Conservation (phyloP, 441 rosid species). For the Bruguiera hainesii region DNA sequence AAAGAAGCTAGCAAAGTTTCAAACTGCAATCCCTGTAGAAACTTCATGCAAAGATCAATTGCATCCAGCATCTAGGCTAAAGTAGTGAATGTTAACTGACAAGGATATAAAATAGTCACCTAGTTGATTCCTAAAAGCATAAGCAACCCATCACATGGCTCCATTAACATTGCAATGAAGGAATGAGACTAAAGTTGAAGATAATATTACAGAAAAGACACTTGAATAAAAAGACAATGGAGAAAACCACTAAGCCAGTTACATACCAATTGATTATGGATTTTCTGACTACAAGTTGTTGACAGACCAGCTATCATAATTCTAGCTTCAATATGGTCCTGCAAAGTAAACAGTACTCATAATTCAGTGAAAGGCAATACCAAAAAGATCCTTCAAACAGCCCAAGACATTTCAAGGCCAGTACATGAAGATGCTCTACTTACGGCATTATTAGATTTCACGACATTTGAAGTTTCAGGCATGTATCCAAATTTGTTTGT, state of each 20-base stretch:
- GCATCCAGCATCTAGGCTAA: constrained; percentile 9
- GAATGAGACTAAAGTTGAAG: not conserved
- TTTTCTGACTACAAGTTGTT: constrained; percentile 98
- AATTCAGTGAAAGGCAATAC: constrained; percentile 15
- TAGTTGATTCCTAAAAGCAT: not conserved
- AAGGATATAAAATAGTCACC: constrained; percentile 1
- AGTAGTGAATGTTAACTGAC: constrained; percentile 1
- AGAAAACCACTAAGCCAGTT: constrained; percentile 16
- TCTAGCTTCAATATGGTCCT: constrained; percentile 82
- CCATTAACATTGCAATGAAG: not conserved
- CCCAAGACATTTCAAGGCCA: no score
- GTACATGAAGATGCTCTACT: not conserved
- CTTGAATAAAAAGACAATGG: not conserved
- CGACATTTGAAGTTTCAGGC: constrained; percentile 8
- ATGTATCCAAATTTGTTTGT: not conserved
- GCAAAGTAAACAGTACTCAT: constrained; percentile 22
- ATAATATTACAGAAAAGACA: constrained; percentile 7
- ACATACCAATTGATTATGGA: constrained; percentile 97
- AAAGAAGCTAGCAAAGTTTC: constrained; percentile 17
- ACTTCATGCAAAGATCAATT: not conserved
- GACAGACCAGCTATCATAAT: constrained; percentile 87
- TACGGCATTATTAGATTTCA: not conserved
- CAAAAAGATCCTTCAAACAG: not conserved
- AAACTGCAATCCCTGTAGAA: constrained; percentile 1
- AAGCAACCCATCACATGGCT: not conserved